Conservation (phyloP, 345 rosid genomes). For the Kandelia obovata region DNA sequence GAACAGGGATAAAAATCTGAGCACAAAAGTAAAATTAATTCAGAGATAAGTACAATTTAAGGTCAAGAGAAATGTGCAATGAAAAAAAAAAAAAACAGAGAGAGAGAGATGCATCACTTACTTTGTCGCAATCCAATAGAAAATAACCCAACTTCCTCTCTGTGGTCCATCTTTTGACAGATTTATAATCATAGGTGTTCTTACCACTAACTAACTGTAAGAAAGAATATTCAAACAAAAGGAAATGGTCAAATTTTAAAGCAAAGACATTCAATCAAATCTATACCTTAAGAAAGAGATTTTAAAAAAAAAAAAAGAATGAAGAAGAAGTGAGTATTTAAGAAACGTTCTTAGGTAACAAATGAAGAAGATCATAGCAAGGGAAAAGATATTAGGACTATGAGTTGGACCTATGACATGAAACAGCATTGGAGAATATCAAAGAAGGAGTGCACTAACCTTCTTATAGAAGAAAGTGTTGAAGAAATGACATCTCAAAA, state of each 20-base stretch:
- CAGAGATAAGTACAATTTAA: background rate
- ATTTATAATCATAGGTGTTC: slow-evolving; percentile 55
- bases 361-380: no score
- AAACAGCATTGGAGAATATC: background rate
- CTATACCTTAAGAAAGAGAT: no score
- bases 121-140: slow-evolving; percentile 82
- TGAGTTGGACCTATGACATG: background rate
- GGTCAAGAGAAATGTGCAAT: background rate
- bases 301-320: no score
- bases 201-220: slow-evolving; percentile 18
- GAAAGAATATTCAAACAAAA: no score
- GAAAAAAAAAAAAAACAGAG: background rate
- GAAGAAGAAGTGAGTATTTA: no score
- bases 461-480: slow-evolving; percentile 90
- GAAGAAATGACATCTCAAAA: slow-evolving; percentile 88
- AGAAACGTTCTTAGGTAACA: no score
- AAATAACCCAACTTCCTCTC: slow-evolving; percentile 80
- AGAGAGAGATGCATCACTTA: slow-evolving; percentile 17
- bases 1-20: slow-evolving; percentile 97
- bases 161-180: slow-evolving; percentile 95
- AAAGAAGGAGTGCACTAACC: slow-evolving; percentile 38
- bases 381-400: no score
- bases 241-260: no score
- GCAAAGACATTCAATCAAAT: no score
- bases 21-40: slow-evolving; percentile 19